Percentiles rank a stretch among this genome's conserved stretches.
Conservation (phyloP, 495 filamentous ascomycete species). For the Aspergillus leporis region DNA sequence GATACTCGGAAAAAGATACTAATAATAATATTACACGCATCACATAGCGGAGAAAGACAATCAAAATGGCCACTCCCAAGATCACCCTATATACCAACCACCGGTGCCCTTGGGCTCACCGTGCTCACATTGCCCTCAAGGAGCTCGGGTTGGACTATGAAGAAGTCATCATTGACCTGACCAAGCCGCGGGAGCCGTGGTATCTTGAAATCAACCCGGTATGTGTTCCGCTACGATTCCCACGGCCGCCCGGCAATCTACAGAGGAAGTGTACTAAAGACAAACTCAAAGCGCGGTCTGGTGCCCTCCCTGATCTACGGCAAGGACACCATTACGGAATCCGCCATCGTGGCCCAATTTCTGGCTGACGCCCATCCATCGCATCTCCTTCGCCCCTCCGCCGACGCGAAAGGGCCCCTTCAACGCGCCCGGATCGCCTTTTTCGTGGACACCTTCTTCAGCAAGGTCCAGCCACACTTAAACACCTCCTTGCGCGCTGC, state of each 20-base stretch:
- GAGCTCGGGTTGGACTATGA: slow-evolving; percentile 74
- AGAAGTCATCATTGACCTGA: slow-evolving; percentile 78
- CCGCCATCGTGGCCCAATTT: slow-evolving; percentile 73
- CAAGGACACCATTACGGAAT: slow-evolving; percentile 73
- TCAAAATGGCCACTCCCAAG: slow-evolving; percentile 42
- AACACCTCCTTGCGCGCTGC: slow-evolving; percentile 43
- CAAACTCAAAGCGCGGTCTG: slow-evolving; percentile 58
- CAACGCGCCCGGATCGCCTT: slow-evolving; percentile 69
- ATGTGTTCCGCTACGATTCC: slow-evolving; percentile 16
- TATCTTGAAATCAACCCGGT: slow-evolving; percentile 84
- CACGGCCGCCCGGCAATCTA: not conserved
- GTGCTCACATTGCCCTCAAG: slow-evolving; percentile 73
- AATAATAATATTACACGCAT: too few species aligned
- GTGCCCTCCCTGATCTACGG: slow-evolving; percentile 74
- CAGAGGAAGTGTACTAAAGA: slow-evolving; percentile 1
- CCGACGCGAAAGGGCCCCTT: slow-evolving; percentile 43
- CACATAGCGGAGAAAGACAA: not conserved
- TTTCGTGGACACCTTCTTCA: slow-evolving; percentile 74
- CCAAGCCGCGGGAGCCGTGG: slow-evolving; percentile 72
- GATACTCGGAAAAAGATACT: too few species aligned
- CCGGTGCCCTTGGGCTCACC: slow-evolving; percentile 78
- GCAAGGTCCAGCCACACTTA: slow-evolving; percentile 56
- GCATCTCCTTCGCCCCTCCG: slow-evolving; percentile 44
- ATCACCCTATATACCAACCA: slow-evolving; percentile 75
- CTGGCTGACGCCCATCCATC: slow-evolving; percentile 60